These are phyloP conservation scores for Helotiales sp. DNA, from an alignment of 2,329 filamentous ascomycete genomes.

Conservation along the genomic window DNA sequence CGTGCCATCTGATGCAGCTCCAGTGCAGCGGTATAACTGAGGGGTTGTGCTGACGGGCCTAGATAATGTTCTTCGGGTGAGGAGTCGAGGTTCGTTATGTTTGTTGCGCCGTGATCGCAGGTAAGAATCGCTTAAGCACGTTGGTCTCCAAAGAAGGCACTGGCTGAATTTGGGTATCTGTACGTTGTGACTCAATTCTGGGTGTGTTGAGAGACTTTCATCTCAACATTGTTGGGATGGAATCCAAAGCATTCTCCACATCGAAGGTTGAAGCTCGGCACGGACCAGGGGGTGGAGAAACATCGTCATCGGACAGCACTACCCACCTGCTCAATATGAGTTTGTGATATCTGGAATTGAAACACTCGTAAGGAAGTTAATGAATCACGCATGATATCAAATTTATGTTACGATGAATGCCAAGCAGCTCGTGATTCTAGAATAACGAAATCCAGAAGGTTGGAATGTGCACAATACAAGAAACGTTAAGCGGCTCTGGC, in stretches of 20 bases:
- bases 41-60: not conserved
- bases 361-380: too few species aligned
- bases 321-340: too few species aligned
- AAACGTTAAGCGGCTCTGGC: too few species aligned
- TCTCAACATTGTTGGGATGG: not conserved
- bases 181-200: not conserved
- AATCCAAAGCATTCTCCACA: not conserved
- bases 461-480: too few species aligned
- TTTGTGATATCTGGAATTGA: too few species aligned
- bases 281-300: not conserved
- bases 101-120: not conserved
- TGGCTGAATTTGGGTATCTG: too few species aligned
- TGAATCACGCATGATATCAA: too few species aligned
- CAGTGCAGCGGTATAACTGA: not conserved
- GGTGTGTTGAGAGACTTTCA: not conserved
- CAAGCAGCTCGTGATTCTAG: too few species aligned
- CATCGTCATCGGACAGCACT: not conserved
- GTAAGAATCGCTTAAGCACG: too few species aligned
- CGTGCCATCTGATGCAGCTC: slow-evolving; percentile 16
- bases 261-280: not conserved
- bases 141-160: too few species aligned
- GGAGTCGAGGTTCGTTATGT: not conserved
- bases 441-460: too few species aligned
- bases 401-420: too few species aligned
- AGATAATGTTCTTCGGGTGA: not conserved